Base-by-base conservation (phyloP, 116 monocot genomes). In the Cymodocea nodosa region DNA sequence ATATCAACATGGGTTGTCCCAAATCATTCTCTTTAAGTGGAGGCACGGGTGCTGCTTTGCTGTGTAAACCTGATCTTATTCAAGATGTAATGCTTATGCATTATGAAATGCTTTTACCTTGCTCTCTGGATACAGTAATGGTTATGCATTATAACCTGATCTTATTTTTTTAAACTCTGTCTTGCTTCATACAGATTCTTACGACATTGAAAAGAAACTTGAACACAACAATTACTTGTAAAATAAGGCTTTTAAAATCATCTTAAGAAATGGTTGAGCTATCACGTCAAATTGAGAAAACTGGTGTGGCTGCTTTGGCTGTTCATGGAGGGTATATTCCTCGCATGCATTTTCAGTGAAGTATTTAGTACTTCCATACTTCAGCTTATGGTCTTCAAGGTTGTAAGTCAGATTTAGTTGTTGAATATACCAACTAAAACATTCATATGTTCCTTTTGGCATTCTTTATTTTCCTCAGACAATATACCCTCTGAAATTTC, bases 1-100 rank as follows among this genome's bases (percentile, higher is more conserved):
- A 97, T 84, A 84, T 97, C 57, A 97, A 97, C 75, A 97, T 91
- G 97, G 97, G 97, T 35, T 97, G 97, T 67, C 97, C 97, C n/a
- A 91, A 66, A 63, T 81, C 83, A 35, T 97, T 97, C 78, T 97
- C 97, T 64, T 69, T 97, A 23, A 91, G 85, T 66, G 97, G 97
- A 80, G 97, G 97, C 75, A 97, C 91, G 97, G 97, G 97, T 72
- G 91, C 97, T 78, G 97, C 97, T 56, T 82, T 97, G 73, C 82
- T 97, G 64, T 80, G 91, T 73, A 97, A 97, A 73, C 97, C 97
- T 64, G 91, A 90, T 71, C 87, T 97, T 74, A 82, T 97, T 80
- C 85, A 97, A 80, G 97, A 97, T 80, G 90, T 95, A 90, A 78
- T 75, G 16, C 44, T 24, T 39, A 70, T 64, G 23, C 50, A 23